phyloP scores from a whole-genome alignment of 1,284 basidiomycete genomes.

The Cryptococcus floricola region DNA sequence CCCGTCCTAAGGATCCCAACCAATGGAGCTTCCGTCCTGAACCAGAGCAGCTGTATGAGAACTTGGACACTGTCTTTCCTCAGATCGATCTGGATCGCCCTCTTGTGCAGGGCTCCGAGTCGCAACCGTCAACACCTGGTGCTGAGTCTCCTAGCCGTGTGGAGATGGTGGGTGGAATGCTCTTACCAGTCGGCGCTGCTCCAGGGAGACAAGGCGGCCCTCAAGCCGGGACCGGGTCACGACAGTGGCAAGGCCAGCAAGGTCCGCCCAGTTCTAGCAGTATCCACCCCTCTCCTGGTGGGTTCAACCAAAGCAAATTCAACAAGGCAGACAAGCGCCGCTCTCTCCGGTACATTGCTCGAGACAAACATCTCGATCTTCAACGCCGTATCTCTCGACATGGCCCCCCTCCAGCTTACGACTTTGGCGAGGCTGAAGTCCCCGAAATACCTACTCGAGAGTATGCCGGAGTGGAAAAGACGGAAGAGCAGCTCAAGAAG shows the following conservation, averaged over 20 bases:
- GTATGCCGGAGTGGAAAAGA: slow-evolving; percentile 42
- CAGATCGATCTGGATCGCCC: slow-evolving; percentile 95
- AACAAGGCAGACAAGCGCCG: slow-evolving; percentile 56
- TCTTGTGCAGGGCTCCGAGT: slow-evolving; percentile 74
- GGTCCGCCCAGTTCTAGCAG: not conserved
- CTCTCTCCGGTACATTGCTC: slow-evolving; percentile 88
- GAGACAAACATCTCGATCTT: slow-evolving; percentile 26
- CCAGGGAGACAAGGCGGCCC: not conserved
- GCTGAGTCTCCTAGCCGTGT: slow-evolving; percentile 28
- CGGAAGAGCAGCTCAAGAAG: slow-evolving; percentile 43
- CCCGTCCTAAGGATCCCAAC: slow-evolving; percentile 30
- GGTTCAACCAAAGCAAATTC: slow-evolving; percentile 18
- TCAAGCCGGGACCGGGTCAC: not conserved
- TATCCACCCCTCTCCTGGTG: not conserved
- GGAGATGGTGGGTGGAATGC: slow-evolving; percentile 43
- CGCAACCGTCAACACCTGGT: slow-evolving; percentile 59
- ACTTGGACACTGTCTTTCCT: slow-evolving; percentile 92
- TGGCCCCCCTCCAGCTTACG: slow-evolving; percentile 51
- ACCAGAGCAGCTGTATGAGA: slow-evolving; percentile 89
- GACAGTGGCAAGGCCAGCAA: not conserved
- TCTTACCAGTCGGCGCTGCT: slow-evolving; percentile 8
- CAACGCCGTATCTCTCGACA: slow-evolving; percentile 52
- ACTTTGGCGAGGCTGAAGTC: not conserved
- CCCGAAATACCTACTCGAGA: not conserved
- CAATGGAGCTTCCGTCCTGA: slow-evolving; percentile 82